Percentiles rank a stretch among this genome's conserved stretches.
These are phyloP conservation scores for Trichaptum fuscoviolaceum DNA, from an alignment of 768 basidiomycete genomes.

Conservation along the genomic window DNA sequence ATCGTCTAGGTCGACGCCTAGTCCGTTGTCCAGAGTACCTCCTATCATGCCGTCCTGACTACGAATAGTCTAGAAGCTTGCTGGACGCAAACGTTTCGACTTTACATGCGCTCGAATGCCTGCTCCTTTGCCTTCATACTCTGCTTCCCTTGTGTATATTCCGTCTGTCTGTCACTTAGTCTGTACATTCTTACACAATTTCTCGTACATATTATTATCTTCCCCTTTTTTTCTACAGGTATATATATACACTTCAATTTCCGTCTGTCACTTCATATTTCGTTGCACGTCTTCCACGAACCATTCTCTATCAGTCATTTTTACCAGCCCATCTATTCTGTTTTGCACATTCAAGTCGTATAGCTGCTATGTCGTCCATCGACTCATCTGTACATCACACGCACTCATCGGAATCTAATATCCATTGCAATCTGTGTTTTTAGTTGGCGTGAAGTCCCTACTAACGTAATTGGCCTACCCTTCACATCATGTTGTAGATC, in stretches of 20 bases:
- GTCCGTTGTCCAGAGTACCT: slow-evolving; percentile 6
- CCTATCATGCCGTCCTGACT: neutral
- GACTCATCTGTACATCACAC: neutral
- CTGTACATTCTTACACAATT: neutral
- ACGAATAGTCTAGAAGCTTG: too few species aligned
- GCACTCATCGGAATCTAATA: neutral
- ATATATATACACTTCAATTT: neutral
- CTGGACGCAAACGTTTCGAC: too few species aligned
- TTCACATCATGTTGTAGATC: too few species aligned
- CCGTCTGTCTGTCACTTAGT: neutral
- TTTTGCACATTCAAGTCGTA: neutral
- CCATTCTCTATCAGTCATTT: neutral
- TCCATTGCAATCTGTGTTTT: neutral
- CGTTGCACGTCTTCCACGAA: neutral
- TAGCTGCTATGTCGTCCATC: neutral
- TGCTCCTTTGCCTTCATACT: neutral
- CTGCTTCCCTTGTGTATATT: neutral
- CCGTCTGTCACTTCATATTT: neutral
- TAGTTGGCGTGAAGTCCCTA: neutral
- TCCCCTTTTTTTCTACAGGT: neutral
- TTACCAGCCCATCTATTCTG: neutral
- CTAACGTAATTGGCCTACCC: too few species aligned
- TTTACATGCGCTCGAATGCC: too few species aligned
- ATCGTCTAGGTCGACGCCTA: slow-evolving; percentile 19
- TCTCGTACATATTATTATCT: neutral